Conservation (phyloP, 176 grass and related monocot species). For the Bonia amplexicaulis region DNA sequence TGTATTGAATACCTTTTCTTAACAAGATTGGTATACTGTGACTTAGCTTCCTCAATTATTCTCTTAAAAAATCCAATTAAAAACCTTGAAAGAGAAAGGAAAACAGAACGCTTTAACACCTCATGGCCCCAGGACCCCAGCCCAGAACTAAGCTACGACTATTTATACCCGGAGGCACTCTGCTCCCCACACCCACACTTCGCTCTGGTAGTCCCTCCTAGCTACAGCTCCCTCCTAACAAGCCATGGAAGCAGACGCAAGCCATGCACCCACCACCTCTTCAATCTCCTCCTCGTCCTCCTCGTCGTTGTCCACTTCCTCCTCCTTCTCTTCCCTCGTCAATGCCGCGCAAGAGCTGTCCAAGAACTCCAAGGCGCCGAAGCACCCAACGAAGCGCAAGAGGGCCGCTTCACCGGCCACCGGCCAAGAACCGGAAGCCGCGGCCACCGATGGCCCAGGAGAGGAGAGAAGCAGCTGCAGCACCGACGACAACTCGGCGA, state of each 20-base stretch:
- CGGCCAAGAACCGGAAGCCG: not conserved
- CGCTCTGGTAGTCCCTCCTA: not conserved
- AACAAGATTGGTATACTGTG: too few relatives aligned
- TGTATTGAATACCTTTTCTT: too few relatives aligned
- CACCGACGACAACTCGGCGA: not conserved
- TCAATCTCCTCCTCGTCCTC: slow-evolving; percentile 30
- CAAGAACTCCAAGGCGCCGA: slow-evolving; percentile 21
- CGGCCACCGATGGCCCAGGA: not conserved
- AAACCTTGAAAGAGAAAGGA: not conserved
- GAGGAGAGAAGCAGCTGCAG: slow-evolving; percentile 47
- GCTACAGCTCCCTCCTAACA: not conserved
- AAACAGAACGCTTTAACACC: not conserved
- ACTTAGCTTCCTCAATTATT: too few relatives aligned
- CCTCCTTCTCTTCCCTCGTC: slow-evolving; percentile 10
- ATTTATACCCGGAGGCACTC: slow-evolving; percentile 29
- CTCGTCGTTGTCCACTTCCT: slow-evolving; percentile 10
- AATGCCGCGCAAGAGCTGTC: slow-evolving; percentile 8
- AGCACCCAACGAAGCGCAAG: slow-evolving; percentile 40
- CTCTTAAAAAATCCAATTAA: not conserved
- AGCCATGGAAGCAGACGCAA: slow-evolving; percentile 46
- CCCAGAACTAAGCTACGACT: not conserved
- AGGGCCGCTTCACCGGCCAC: not conserved
- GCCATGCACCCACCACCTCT: slow-evolving; percentile 41
- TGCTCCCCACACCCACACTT: not conserved
- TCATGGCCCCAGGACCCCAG: not conserved